phyloP scores from a whole-genome alignment of 192 early-diverging fungal species.

The Mortierella claussenii region DNA sequence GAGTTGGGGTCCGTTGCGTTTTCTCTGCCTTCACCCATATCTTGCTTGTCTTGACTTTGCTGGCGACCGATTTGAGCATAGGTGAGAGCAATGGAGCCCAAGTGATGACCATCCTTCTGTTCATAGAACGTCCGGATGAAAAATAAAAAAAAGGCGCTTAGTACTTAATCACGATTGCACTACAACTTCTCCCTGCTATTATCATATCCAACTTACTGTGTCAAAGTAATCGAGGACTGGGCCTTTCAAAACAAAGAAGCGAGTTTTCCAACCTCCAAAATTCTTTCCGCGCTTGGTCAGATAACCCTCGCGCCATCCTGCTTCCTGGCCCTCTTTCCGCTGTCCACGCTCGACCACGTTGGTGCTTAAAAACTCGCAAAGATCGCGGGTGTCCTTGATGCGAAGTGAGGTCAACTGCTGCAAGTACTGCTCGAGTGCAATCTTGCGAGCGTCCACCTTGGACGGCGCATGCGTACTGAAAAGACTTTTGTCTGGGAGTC shows the following conservation, averaged over 20 bases:
- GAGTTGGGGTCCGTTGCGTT: conserved; percentile 60
- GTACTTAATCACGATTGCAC: background rate
- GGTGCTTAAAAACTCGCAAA: conserved; percentile 83
- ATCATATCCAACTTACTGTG: too few species aligned
- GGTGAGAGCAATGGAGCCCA: conserved; percentile 81
- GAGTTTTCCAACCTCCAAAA: conserved; percentile 97
- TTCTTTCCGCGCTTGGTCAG: conserved; percentile 94
- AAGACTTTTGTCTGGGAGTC: conserved; percentile 86
- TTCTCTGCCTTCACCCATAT: conserved; percentile 32
- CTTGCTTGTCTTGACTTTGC: conserved; percentile 53
- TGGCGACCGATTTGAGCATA: conserved; percentile 78
- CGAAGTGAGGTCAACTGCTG: conserved; percentile 73
- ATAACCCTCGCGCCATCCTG: conserved; percentile 84
- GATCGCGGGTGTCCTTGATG: conserved; percentile 67
- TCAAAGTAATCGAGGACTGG: conserved; percentile 87
- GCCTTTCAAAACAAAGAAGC: conserved; percentile 81
- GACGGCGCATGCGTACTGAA: conserved; percentile 83
- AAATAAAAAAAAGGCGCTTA: background rate
- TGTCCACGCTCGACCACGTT: conserved; percentile 64
- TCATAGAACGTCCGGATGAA: too few species aligned
- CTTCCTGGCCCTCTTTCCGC: conserved; percentile 46
- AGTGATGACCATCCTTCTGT: conserved; percentile 76
- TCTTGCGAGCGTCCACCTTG: conserved; percentile 89
- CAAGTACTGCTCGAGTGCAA: conserved; percentile 86
- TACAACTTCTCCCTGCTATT: too few species aligned